Percentiles rank a stretch among this genome's conserved stretches.
These are phyloP conservation scores for Leptographium flavum DNA, from an alignment of 2,329 filamentous ascomycete species.

Conservation along the genomic window DNA sequence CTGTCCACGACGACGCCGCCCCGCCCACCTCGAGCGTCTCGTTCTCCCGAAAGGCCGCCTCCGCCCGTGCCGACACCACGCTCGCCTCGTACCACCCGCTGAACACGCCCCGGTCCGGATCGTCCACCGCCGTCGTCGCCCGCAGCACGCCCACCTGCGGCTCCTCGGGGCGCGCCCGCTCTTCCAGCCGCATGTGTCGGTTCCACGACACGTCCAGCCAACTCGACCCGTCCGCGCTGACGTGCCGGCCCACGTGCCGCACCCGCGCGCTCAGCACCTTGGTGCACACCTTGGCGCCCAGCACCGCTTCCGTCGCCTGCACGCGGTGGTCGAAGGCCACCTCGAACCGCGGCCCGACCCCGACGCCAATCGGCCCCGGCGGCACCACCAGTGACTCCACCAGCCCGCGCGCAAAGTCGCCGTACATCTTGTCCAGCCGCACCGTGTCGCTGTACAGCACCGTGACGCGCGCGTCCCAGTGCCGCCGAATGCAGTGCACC, in stretches of 20 bases:
- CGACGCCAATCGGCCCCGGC: constrained; percentile 7
- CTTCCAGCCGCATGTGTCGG: constrained; percentile 11
- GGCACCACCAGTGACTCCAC: constrained; percentile 13
- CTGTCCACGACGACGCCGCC: constrained; percentile 13
- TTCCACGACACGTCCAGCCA: constrained; percentile 13
- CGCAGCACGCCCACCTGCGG: constrained; percentile 1
- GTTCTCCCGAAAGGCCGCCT: constrained; percentile 15
- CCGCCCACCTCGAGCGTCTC: constrained; percentile 12
- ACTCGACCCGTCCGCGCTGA: constrained; percentile 8
- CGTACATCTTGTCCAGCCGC: constrained; percentile 11
- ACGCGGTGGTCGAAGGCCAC: constrained; percentile 6
- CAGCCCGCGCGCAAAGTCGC: constrained; percentile 14
- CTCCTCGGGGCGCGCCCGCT: not conserved
- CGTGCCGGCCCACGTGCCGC: constrained; percentile 9
- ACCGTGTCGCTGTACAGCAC: constrained; percentile 11
- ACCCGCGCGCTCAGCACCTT: constrained; percentile 8
- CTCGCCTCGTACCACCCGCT: constrained; percentile 18
- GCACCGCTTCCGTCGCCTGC: not conserved
- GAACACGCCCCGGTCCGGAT: constrained; percentile 9
- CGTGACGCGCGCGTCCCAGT: constrained; percentile 18
- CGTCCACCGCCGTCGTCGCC: constrained; percentile 5
- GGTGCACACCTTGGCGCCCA: constrained; percentile 2
- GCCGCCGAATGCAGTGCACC: constrained; percentile 17
- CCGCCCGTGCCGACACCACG: constrained; percentile 14
- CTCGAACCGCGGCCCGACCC: constrained; percentile 5